A percentile compares a stretch with the other conserved stretches of the same genome.
Conservation (phyloP, 306 rosid species). For the Prunus mongolica region DNA sequence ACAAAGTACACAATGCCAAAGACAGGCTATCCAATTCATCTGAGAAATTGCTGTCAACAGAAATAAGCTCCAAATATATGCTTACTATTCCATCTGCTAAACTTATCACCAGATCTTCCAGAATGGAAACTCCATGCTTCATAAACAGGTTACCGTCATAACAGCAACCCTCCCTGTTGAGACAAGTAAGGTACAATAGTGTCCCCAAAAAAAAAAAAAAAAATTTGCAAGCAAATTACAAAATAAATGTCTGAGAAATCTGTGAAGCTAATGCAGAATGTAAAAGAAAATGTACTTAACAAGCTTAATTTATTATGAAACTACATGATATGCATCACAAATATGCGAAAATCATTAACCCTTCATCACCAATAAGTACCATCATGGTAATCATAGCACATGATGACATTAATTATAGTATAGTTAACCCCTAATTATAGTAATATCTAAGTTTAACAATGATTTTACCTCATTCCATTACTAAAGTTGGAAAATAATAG, state of each 20-base stretch:
- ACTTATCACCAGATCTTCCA: constrained; percentile 85
- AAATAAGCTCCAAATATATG: constrained; percentile 81
- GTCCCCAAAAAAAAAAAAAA: constrained; percentile 9
- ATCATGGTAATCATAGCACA: background rate
- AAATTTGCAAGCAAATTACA: background rate
- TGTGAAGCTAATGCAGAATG: background rate
- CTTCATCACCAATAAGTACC: background rate
- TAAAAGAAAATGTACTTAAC: constrained; percentile 12
- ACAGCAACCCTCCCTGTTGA: constrained; percentile 58
- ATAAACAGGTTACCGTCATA: constrained; percentile 51
- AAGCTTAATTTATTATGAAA: background rate
- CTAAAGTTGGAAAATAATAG: background rate
- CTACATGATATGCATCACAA: background rate
- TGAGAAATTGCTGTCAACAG: constrained; percentile 76
- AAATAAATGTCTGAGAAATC: background rate
- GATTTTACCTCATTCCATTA: background rate
- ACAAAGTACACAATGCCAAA: constrained; percentile 64
- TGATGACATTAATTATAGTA: background rate
- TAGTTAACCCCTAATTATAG: background rate
- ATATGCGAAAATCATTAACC: background rate
- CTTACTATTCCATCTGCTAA: constrained; percentile 84
- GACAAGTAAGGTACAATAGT: constrained; percentile 21
- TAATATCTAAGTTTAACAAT: background rate
- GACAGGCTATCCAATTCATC: constrained; percentile 55
- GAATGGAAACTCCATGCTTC: constrained; percentile 70